These are phyloP conservation scores for Linaria vulgaris DNA, from an alignment of 257 asterid genomes.

Conservation along the genomic window DNA sequence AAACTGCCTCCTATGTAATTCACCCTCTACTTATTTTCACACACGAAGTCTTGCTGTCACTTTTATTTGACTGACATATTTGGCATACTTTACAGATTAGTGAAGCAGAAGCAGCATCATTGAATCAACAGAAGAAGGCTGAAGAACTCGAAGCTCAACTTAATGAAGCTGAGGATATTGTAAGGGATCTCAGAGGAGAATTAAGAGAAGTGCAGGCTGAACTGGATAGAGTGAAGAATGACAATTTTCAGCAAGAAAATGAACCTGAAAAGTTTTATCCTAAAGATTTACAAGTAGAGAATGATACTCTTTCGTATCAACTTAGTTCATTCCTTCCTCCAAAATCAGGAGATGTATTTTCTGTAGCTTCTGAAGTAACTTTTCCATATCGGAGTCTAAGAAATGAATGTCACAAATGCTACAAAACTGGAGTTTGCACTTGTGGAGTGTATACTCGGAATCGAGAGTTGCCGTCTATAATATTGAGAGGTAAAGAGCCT, in stretches of 20 bases:
- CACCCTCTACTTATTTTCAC: neutral
- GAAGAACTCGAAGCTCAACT: slow-evolving; percentile 95
- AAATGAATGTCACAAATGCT: slow-evolving; percentile 33
- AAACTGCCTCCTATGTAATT: neutral
- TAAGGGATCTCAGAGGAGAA: slow-evolving; percentile 80
- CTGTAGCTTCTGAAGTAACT: slow-evolving; percentile 27
- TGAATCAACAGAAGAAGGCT: slow-evolving; percentile 65
- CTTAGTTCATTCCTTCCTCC: slow-evolving; percentile 24
- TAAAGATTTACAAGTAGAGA: slow-evolving; percentile 25
- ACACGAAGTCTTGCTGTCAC: neutral
- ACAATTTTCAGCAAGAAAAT: slow-evolving; percentile 28
- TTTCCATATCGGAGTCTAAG: slow-evolving; percentile 25
- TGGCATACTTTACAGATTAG: slow-evolving; percentile 40
- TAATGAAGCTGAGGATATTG: slow-evolving; percentile 90
- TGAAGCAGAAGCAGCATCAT: slow-evolving; percentile 53
- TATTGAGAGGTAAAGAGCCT: slow-evolving; percentile 56
- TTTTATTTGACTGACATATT: neutral
- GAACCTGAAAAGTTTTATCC: slow-evolving; percentile 25
- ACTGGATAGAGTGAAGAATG: slow-evolving; percentile 48
- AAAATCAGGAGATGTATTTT: slow-evolving; percentile 26
- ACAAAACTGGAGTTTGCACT: slow-evolving; percentile 30
- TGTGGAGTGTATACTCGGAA: slow-evolving; percentile 35
- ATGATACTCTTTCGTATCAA: slow-evolving; percentile 27
- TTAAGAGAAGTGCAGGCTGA: slow-evolving; percentile 56
- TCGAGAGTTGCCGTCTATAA: slow-evolving; percentile 62